phyloP scores from a whole-genome alignment of 495 filamentous ascomycete species.

The Penicillium cinerascens region DNA sequence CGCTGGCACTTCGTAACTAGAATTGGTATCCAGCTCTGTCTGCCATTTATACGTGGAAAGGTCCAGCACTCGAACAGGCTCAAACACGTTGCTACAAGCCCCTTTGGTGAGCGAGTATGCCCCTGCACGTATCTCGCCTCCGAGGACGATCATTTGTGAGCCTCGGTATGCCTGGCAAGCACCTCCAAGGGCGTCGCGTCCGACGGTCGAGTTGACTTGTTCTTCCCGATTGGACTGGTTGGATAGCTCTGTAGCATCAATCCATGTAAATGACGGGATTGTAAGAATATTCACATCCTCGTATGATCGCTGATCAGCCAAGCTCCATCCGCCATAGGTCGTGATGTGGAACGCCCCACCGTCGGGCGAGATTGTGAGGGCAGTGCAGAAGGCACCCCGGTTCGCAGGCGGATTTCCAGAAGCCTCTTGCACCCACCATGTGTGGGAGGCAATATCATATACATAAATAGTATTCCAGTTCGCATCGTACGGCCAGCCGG shows the following conservation, averaged over 20 bases:
- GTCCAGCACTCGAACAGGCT: background rate
- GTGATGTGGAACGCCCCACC: background rate
- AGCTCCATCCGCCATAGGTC: slow-evolving; percentile 1
- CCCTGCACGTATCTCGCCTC: background rate
- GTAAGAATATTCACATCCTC: background rate
- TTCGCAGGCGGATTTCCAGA: background rate
- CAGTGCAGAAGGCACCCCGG: background rate
- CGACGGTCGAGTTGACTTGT: background rate
- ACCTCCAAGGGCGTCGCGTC: background rate
- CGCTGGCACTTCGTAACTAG: background rate
- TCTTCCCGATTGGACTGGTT: background rate
- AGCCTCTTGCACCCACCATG: slow-evolving; percentile 2
- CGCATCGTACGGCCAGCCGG: slow-evolving; percentile 9
- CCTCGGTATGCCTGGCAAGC: background rate
- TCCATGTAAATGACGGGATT: background rate
- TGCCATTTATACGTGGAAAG: slow-evolving; percentile 1
- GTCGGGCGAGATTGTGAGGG: background rate
- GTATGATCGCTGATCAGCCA: background rate
- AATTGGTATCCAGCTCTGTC: background rate
- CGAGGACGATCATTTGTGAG: slow-evolving; percentile 1
- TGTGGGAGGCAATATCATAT: slow-evolving; percentile 14
- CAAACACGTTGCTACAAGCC: background rate
- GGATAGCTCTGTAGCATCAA: background rate
- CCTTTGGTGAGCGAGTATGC: slow-evolving; percentile 1
- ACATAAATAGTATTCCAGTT: slow-evolving; percentile 9